Conservation (phyloP, 768 basidiomycete genomes). For the Tylopilus felleus region DNA sequence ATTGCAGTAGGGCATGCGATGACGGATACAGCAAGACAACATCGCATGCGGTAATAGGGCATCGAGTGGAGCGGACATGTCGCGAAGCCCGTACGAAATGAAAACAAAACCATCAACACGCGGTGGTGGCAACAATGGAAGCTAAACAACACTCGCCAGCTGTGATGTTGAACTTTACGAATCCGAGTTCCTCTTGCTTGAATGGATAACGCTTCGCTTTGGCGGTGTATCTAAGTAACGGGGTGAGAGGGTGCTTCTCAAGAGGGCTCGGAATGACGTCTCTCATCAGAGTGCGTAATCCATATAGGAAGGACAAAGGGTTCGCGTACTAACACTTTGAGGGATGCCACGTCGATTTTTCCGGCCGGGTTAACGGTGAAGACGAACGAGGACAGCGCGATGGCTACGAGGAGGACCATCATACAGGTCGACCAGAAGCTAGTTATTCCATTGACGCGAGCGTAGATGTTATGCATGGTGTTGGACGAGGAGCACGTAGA, state of each 20-base stretch:
- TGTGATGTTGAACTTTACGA: slow-evolving; percentile 76
- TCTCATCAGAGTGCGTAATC: slow-evolving; percentile 6
- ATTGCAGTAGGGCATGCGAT: background rate
- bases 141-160: slow-evolving; percentile 53
- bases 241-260: slow-evolving; percentile 16
- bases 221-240: slow-evolving; percentile 39
- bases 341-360: slow-evolving; percentile 51
- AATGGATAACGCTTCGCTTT: slow-evolving; percentile 53
- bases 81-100: slow-evolving; percentile 21
- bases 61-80: slow-evolving; percentile 8
- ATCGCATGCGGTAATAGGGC: slow-evolving; percentile 16
- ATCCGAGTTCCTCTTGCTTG: slow-evolving; percentile 71
- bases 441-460: slow-evolving; percentile 72
- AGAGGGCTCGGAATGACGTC: slow-evolving; percentile 8
- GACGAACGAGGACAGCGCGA: slow-evolving; percentile 72
- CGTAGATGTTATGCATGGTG: slow-evolving; percentile 65
- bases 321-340: slow-evolving; percentile 69
- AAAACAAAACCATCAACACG: slow-evolving; percentile 27
- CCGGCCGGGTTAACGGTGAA: slow-evolving; percentile 59
- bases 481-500: background rate
- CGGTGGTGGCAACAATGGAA: slow-evolving; percentile 25
- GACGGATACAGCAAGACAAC: background rate
- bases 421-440: slow-evolving; percentile 71
- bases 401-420: slow-evolving; percentile 65
- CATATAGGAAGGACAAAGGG: background rate